Conservation (phyloP, 1,284 basidiomycete species). For the Ganoderma multipileum region DNA sequence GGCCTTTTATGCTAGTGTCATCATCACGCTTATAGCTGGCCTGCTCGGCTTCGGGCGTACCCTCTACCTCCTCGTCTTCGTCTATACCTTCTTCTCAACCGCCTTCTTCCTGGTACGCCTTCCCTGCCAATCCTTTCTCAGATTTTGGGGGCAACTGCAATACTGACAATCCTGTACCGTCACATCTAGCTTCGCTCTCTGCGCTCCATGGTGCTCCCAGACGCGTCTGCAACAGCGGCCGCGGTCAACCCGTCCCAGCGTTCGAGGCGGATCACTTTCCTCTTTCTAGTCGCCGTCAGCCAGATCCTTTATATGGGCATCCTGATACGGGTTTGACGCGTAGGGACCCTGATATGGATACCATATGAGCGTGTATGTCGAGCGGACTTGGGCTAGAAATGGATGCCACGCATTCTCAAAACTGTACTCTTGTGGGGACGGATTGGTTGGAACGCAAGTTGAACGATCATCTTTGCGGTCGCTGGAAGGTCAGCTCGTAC, state of each 20-base stretch:
- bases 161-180: background rate
- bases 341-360: constrained; percentile 32
- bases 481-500: background rate
- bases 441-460: background rate
- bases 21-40: constrained; percentile 69
- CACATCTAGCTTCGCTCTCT: constrained; percentile 81
- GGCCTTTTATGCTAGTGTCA: constrained; percentile 57
- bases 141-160: background rate
- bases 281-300: constrained; percentile 80
- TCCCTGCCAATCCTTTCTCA: background rate
- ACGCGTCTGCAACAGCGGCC: constrained; percentile 54
- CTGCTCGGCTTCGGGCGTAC: constrained; percentile 67
- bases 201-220: constrained; percentile 88
- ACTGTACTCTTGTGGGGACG: background rate
- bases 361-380: background rate
- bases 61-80: constrained; percentile 76
- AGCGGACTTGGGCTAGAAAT: background rate
- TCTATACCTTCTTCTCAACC: constrained; percentile 89
- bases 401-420: background rate
- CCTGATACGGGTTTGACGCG: constrained; percentile 61
- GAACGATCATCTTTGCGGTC: background rate
- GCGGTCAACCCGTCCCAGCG: constrained; percentile 81
- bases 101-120: constrained; percentile 92
- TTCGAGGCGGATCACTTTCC: constrained; percentile 82
- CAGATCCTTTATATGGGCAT: constrained; percentile 88